A percentile compares a stretch with the other conserved stretches of the same genome.
Evolutionary conservation across 352 stramenopile species (phyloP).

Genomic region (Globisporangium camurandrum): DNA sequence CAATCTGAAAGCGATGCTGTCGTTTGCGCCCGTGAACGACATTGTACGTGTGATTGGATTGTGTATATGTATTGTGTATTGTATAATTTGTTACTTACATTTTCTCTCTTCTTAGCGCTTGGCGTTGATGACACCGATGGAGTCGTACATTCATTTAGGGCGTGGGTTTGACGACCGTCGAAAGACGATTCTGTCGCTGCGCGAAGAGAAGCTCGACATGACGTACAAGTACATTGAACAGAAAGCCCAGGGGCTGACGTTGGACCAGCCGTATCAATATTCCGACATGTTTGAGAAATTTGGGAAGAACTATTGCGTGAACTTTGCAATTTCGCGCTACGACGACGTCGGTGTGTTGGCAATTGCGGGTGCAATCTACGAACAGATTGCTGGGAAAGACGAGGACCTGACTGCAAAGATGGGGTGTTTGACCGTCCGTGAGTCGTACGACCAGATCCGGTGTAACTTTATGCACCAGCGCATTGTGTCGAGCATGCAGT

Average conservation of each 20-base stretch:
- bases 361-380: constrained; percentile 59
- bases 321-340: constrained; percentile 71
- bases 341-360: constrained; percentile 55
- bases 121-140: constrained; percentile 74
- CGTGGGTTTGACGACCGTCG: constrained; percentile 56
- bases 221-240: constrained; percentile 77
- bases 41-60: constrained; percentile 28
- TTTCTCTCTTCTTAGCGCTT: constrained; percentile 29
- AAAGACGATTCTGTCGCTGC: constrained; percentile 45
- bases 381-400: constrained; percentile 62
- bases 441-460: constrained; percentile 70
- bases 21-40: constrained; percentile 67
- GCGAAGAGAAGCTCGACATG: constrained; percentile 73
- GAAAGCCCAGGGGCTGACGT: constrained; percentile 45
- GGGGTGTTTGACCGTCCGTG: constrained; percentile 52
- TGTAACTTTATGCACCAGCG: constrained; percentile 80
- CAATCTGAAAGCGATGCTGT: constrained; percentile 74
- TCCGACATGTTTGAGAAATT: constrained; percentile 79
- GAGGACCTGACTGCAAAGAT: constrained; percentile 45
- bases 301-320: constrained; percentile 71
- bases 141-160: constrained; percentile 62
- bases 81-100: constrained; percentile 2
- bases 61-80: neutral
- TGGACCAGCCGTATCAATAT: constrained; percentile 58
- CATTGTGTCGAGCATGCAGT: constrained; percentile 69